These are phyloP conservation scores for Apium graveolens DNA, from an alignment of 129 eudicot species.

Conservation along the genomic window DNA sequence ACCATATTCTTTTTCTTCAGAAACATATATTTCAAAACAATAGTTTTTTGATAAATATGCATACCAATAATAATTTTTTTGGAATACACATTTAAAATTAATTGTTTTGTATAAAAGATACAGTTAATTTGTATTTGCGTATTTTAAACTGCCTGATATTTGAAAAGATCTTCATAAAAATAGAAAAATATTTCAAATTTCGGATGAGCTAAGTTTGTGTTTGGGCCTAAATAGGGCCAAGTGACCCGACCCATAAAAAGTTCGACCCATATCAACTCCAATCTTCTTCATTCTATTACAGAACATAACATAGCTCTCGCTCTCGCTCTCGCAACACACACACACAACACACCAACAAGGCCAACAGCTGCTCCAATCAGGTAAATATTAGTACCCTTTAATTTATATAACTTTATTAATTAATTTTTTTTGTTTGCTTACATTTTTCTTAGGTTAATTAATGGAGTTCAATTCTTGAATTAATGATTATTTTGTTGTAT, in stretches of 20 bases:
- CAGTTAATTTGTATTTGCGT: too few relatives aligned
- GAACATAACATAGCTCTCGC: not conserved
- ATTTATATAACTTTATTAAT: not conserved
- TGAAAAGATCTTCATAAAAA: too few relatives aligned
- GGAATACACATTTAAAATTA: too few relatives aligned
- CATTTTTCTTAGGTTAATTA: not conserved
- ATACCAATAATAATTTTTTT: too few relatives aligned
- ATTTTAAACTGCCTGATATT: too few relatives aligned
- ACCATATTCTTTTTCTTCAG: too few relatives aligned
- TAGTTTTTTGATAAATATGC: too few relatives aligned
- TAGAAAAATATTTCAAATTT: too few relatives aligned
- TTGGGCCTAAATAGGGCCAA: not conserved
- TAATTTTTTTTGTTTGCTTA: not conserved
- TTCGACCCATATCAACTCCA: not conserved
- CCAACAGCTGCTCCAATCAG: not conserved
- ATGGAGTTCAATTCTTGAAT: not conserved
- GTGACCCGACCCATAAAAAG: not conserved
- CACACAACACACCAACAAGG: not conserved
- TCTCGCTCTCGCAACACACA: not conserved
- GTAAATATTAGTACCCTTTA: not conserved
- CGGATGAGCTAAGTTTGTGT: too few relatives aligned
- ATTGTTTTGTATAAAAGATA: too few relatives aligned
- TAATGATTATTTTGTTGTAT: not conserved
- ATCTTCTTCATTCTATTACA: not conserved
- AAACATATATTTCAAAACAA: too few relatives aligned